Conservation (phyloP, 2,329 filamentous ascomycete genomes). For the Paracorniculantispora psalliotae region DNA sequence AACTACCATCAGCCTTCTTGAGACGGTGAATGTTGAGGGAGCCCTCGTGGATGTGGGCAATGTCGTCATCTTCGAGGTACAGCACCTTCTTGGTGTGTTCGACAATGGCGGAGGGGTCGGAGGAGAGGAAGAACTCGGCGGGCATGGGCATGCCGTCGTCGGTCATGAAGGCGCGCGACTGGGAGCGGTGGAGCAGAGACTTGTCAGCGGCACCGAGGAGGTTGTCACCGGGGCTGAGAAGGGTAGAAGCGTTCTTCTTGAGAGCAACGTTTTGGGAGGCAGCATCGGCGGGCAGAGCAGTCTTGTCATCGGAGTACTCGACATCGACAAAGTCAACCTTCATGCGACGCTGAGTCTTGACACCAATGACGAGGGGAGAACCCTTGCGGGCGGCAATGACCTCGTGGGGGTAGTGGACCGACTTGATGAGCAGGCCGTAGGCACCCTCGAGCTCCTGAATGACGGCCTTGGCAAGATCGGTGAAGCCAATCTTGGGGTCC, state of each 20-base stretch:
- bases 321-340: conserved; percentile 99
- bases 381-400: conserved; percentile 97
- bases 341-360: conserved; percentile 97
- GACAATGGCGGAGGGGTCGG: conserved; percentile 94
- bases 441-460: conserved; percentile 98
- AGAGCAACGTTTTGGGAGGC: conserved; percentile 94
- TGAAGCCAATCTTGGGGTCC: conserved; percentile 92
- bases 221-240: conserved; percentile 56
- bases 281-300: conserved; percentile 81
- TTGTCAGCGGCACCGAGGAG: conserved; percentile 91
- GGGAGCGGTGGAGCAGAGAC: conserved; percentile 94
- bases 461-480: conserved; percentile 91
- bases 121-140: conserved; percentile 98
- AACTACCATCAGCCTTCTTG: conserved; percentile 92
- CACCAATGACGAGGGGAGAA: conserved; percentile 93
- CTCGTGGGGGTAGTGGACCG: conserved; percentile 96
- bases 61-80: conserved; percentile 99
- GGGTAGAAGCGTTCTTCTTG: conserved; percentile 74
- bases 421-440: conserved; percentile 96
- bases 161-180: conserved; percentile 97
- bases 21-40: conserved; percentile 98
- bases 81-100: conserved; percentile 99
- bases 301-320: conserved; percentile 85
- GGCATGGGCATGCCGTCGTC: conserved; percentile 98
- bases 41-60: conserved; percentile 98